These are phyloP conservation scores for Epichloe coenophiala DNA, from an alignment of 2,329 filamentous ascomycete species.

Conservation along the genomic window DNA sequence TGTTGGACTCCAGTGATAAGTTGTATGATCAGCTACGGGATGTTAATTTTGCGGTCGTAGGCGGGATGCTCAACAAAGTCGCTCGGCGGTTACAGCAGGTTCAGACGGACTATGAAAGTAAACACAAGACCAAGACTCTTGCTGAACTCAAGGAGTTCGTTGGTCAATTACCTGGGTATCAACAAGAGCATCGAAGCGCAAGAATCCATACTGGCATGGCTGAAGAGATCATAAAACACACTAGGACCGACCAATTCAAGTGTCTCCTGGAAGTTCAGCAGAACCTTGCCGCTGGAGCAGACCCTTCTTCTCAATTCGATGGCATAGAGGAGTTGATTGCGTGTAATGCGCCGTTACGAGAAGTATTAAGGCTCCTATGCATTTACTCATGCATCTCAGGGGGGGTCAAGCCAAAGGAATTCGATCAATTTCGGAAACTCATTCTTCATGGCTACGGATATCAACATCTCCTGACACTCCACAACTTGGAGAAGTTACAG, in stretches of 20 bases:
- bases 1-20: constrained; percentile 78
- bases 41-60: constrained; percentile 90
- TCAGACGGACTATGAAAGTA: constrained; percentile 78
- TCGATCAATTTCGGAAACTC: constrained; percentile 77
- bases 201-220: constrained; percentile 84
- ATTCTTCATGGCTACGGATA: constrained; percentile 89
- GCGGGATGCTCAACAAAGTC: constrained; percentile 76
- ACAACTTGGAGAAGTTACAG: constrained; percentile 78
- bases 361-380: constrained; percentile 73
- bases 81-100: constrained; percentile 74
- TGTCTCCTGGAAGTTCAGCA: constrained; percentile 87
- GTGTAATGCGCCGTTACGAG: constrained; percentile 66
- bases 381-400: constrained; percentile 84
- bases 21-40: constrained; percentile 80
- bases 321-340: constrained; percentile 90
- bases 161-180: constrained; percentile 80
- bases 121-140: constrained; percentile 75
- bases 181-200: constrained; percentile 86
- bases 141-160: constrained; percentile 91
- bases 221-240: constrained; percentile 91
- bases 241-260: constrained; percentile 77
- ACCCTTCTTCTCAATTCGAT: constrained; percentile 80
- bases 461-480: constrained; percentile 82
- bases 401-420: constrained; percentile 70
- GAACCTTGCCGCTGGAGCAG: constrained; percentile 80